Evolutionary conservation across 1,139 yeast species (phyloP), one percentile per base, ranked within the genome.

Genomic region (Yamadazyma oceani): DNA sequence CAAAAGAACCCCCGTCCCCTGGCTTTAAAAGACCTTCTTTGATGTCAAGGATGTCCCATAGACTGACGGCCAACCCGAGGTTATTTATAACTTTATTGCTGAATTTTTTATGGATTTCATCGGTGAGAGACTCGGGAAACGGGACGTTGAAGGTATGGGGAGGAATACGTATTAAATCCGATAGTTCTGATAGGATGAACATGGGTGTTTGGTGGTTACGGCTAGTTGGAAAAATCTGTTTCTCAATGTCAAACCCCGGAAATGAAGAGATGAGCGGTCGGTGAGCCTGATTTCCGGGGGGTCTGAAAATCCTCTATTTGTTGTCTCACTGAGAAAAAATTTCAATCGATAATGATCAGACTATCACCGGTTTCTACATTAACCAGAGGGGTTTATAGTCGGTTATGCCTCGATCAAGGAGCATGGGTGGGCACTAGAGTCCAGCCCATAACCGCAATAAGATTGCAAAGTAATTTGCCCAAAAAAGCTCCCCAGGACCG

Each of bases 1-100:
- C 82, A 51, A 74, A 90, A 2, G 92, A 75, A 1, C 92, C 89
- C 5, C 98, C 98, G 60, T 92, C 97, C n/a, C 98, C 97, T 2
- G 96, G 96, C 51, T 82, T 84, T 46, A 92, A 71, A 44, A 87
- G 70, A 2, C 97, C 98, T 52, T 92, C 97, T 39, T 86, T 86
- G 31, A 85, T 81, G 22, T 77, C 77, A 41, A 82, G 65, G 4
- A 94, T 59, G 57, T 94, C 98, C 81, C 92, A 92, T 19, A 90
- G 73, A 4, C 94, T 75, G 19, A 94, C 67, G 34, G 88, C 90
- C 7, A 94, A 73, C 1, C 99, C 98, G 17, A 89, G 69, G 53
- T 85, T 85, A 41, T 83, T 83, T 35, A 92, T 76, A 41, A 92
- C 79, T 54, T 83, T 85, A 64, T 92, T 90, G 41, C 96, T 79